Base-by-base conservation (phyloP, 768 basidiomycete species). In the Mycena alexandri region DNA sequence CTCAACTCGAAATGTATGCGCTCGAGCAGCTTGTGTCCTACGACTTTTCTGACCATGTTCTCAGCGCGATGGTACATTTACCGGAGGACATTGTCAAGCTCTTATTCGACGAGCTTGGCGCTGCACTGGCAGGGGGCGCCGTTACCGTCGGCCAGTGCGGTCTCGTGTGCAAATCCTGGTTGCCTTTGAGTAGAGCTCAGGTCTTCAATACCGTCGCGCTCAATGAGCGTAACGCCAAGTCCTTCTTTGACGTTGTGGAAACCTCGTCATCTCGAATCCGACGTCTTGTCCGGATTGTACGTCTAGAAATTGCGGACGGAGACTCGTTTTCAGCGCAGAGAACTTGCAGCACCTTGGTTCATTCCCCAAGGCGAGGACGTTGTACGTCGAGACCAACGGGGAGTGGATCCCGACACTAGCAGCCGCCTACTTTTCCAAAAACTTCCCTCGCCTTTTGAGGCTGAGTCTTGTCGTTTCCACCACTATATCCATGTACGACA, bases 161-260 rank as follows among this genome's bases (percentile, higher is more conserved):
- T 36, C 61, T 62, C 21, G 61, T 62, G 13, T 62, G 51, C 61
- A 62, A 62, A n/a, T 42, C 43, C 13, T 62, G 61, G 61, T 33
- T 62, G 7, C 42, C 51, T 17, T 7, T 43, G 8, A 62, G 51
- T 22, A 53, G 61, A 54, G n/a, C 43, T 10, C 61, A 51, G 19
- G 17, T 62, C 19, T 62, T 62, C 16, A 8, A 51, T 5, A 47
- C n/a, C 17, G 61, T 62, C 33, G 21, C 21, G 21, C 51, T 62
- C 51, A 25, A n/a, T 2, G 42, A 62, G n/a, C 11, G 21, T 22
- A 62, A 44, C 43, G 29, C 21, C 42, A 44, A 33, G 1, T 54
- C 61, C 21, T 62, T 62, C 43, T 43, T 46, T 25, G 42, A 54
- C 7, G 22, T 62, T 7, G 52, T 52, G 43, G 5, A 54, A 22